Evolutionary conservation across 176 grass and related monocot genomes (phyloP).

Genomic region (Pharus latifolius): DNA sequence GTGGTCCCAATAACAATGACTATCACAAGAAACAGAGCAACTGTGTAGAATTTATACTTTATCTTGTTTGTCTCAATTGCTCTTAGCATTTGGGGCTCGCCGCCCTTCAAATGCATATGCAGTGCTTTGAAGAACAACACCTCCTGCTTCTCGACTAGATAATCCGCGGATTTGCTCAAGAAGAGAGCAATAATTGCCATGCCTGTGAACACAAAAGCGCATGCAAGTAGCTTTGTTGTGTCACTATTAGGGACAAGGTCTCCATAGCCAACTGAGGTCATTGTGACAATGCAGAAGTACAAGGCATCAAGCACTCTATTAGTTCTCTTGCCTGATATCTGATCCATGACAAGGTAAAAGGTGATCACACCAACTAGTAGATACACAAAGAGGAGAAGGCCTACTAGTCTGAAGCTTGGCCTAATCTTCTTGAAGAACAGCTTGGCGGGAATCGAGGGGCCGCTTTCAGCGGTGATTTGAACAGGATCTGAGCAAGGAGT

Average conservation of each 20-base stretch:
- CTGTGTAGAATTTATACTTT: conserved; percentile 73
- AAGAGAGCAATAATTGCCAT: conserved; percentile 63
- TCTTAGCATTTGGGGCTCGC: conserved; percentile 39
- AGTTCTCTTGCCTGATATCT: conserved; percentile 58
- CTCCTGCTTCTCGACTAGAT: conserved; percentile 91
- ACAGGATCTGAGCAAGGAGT: conserved; percentile 24
- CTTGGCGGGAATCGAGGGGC: conserved; percentile 27
- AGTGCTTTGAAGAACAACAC: conserved; percentile 68
- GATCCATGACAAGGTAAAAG: conserved; percentile 64
- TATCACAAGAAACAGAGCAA: conserved; percentile 28
- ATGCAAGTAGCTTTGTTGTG: conserved; percentile 58
- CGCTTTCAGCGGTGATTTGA: conserved; percentile 3
- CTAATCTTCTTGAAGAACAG: conserved; percentile 29
- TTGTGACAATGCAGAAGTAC: conserved; percentile 78
- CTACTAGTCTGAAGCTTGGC: conserved; percentile 47
- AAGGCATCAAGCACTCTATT: conserved; percentile 68
- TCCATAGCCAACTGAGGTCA: conserved; percentile 89
- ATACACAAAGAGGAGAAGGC: conserved; percentile 51
- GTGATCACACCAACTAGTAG: conserved; percentile 36
- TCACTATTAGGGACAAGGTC: conserved; percentile 66
- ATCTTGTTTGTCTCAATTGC: conserved; percentile 49
- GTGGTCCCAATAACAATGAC: conserved; percentile 32
- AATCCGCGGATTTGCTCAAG: conserved; percentile 66
- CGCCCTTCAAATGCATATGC: conserved; percentile 37
- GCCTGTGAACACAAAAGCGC: conserved; percentile 68